Base-by-base conservation (phyloP, 805 yeast genomes). In the Nakazawaea holstii region DNA sequence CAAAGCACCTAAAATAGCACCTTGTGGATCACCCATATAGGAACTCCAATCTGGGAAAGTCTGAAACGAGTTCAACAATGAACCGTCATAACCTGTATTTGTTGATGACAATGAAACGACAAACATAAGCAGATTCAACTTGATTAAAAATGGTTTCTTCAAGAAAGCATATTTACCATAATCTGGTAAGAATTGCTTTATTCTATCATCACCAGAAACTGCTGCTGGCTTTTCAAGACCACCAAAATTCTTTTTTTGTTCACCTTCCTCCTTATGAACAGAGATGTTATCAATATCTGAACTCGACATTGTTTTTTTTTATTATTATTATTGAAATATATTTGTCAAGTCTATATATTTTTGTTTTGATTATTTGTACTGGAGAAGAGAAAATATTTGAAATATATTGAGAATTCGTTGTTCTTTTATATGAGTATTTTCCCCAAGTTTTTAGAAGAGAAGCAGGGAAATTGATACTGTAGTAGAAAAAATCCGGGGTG, bases 21-120 rank as follows among this genome's bases (percentile, higher is more conserved):
- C 65, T 6, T 53, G 52, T 14, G 71, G 71, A 39, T 59, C 35
- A 24, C 60, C 59, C 56, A 68, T 65, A 24, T 61, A 56, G 2
- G 52, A 37, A 32, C 53, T 55, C 77, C 77, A 74, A n/a, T 51
- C 51, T 1, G 49, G 43, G 49, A 73, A 59, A 4, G 71, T 61
- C 49, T 73, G 78, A 45, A 73, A 61, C 41, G 76, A 76, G 52
- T 73, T 73, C 64, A 73, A 62, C 67, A 73, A 64, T 17, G 69
- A 64, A 43, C 70, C 69, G 55, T 70, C 74, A 45, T 64, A 70
- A 35, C 74, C 73, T 33, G 61, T 67, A 50, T 68, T 69, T 31
- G 74, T 68, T 9, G 80, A 70, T 26, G 77, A 65, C 37, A 75
- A 59, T 24, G 77, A 67, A 48, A 70, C 64, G 28, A 73, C 59